Evolutionary conservation across 768 basidiomycete genomes (phyloP).

Genomic region (Kwoniella heveanensis): DNA sequence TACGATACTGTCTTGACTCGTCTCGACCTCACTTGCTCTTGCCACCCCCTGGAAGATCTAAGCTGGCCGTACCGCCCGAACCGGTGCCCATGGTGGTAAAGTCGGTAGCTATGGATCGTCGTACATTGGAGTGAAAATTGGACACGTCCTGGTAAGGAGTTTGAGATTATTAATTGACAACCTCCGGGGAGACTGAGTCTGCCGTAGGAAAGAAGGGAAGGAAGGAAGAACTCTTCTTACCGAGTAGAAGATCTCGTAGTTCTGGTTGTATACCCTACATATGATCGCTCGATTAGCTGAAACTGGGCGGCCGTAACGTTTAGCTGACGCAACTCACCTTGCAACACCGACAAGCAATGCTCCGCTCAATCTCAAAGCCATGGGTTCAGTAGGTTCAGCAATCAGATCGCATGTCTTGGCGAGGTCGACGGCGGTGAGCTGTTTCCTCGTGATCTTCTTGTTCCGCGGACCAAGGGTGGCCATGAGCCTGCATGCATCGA

Average conservation of each 20-base stretch:
- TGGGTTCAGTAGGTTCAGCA: conserved; percentile 77
- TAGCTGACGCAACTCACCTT: conserved; percentile 61
- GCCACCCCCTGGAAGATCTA: conserved; percentile 64
- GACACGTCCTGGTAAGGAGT: conserved; percentile 92
- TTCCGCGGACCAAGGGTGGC: conserved; percentile 87
- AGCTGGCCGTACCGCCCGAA: conserved; percentile 55
- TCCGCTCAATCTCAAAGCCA: conserved; percentile 82
- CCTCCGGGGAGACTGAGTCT: too few relatives aligned
- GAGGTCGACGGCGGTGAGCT: conserved; percentile 83
- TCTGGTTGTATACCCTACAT: conserved; percentile 42
- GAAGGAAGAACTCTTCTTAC: conserved; percentile 19
- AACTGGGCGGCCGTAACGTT: too few relatives aligned
- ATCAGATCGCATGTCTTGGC: conserved; percentile 77
- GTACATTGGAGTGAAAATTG: conserved; percentile 72
- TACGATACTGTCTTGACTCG: too few relatives aligned
- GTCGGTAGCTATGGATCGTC: conserved; percentile 71
- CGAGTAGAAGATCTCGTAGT: conserved; percentile 41
- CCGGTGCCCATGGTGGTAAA: conserved; percentile 59
- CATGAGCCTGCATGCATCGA: conserved; percentile 67
- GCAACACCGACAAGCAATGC: conserved; percentile 88
- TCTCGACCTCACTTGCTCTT: conserved; percentile 45
- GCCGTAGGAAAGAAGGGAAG: conserved; percentile 1
- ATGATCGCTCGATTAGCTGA: conserved; percentile 10
- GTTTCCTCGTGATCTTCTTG: conserved; percentile 78
- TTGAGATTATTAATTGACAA: too few relatives aligned